Percentiles rank a stretch among this genome's conserved stretches.
Conservation (phyloP, 2,329 filamentous ascomycete species). For the Diplodia scrobiculata region DNA sequence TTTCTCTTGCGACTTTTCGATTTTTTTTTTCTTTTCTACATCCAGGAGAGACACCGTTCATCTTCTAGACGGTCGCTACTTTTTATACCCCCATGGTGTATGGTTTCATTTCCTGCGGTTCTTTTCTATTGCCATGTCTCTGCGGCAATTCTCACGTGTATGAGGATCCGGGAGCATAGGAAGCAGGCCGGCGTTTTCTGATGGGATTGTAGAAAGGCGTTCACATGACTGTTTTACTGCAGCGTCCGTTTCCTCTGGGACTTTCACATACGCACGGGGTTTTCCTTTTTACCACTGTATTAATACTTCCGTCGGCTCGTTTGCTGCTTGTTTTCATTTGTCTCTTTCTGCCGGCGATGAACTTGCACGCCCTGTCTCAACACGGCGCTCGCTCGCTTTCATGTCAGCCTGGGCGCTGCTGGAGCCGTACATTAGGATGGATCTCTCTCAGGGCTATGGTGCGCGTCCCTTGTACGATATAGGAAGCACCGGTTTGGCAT, state of each 20-base stretch:
- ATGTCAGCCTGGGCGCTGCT: slow-evolving; percentile 29
- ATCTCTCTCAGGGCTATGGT: slow-evolving; percentile 22
- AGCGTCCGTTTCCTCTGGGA: slow-evolving; percentile 17
- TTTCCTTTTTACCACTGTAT: slow-evolving; percentile 22
- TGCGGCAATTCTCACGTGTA: slow-evolving; percentile 14
- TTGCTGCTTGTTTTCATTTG: slow-evolving; percentile 13
- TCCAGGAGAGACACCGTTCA: slow-evolving; percentile 28
- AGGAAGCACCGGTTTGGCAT: slow-evolving; percentile 22
- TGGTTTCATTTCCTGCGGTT: slow-evolving; percentile 24
- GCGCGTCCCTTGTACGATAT: slow-evolving; percentile 27
- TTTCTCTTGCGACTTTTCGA: slow-evolving; percentile 7
- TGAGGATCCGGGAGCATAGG: slow-evolving; percentile 19
- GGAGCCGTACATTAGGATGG: slow-evolving; percentile 23
- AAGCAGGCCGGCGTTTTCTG: slow-evolving; percentile 21
- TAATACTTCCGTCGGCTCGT: slow-evolving; percentile 23
- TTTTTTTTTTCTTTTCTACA: slow-evolving; percentile 6
- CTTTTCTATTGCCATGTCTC: slow-evolving; percentile 3
- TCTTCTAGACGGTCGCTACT: slow-evolving; percentile 33
- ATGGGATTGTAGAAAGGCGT: slow-evolving; percentile 25
- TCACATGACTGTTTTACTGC: slow-evolving; percentile 5
- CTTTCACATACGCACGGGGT: neutral
- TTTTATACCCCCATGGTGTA: slow-evolving; percentile 31
- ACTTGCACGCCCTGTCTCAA: slow-evolving; percentile 21
- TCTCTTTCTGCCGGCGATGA: slow-evolving; percentile 25
- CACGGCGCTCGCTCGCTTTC: slow-evolving; percentile 28